These are phyloP conservation scores for Fusarium acutatum DNA, from an alignment of 2,329 filamentous ascomycete species.

Conservation along the genomic window DNA sequence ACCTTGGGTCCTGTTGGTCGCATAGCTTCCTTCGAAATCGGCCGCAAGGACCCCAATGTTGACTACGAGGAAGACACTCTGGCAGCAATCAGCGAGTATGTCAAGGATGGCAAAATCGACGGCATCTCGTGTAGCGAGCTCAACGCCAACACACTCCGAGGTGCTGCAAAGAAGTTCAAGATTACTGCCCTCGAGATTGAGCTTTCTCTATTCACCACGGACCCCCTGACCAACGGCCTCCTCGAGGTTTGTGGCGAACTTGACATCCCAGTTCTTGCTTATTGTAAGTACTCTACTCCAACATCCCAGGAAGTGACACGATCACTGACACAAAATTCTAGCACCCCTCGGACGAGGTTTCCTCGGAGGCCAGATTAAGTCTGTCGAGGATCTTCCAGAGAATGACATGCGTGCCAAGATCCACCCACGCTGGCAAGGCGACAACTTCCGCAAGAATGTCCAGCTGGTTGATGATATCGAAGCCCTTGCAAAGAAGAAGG, in stretches of 20 bases:
- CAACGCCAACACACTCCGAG: conserved; percentile 54
- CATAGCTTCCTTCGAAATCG: conserved; percentile 67
- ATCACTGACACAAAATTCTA: conserved; percentile 18
- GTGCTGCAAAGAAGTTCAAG: conserved; percentile 51
- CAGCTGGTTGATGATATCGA: conserved; percentile 66
- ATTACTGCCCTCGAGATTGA: conserved; percentile 60
- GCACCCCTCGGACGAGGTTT: conserved; percentile 58
- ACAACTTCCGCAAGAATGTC: conserved; percentile 70
- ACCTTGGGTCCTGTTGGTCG: conserved; percentile 51
- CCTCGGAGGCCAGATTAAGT: conserved; percentile 64
- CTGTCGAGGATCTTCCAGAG: conserved; percentile 62
- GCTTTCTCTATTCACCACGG: conserved; percentile 55
- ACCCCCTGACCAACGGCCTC: conserved; percentile 57
- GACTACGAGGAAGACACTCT: conserved; percentile 58
- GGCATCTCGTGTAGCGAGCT: conserved; percentile 58
- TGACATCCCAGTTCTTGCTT: conserved; percentile 72
- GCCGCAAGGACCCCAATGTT: conserved; percentile 60
- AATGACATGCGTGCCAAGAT: conserved; percentile 53
- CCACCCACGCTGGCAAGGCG: conserved; percentile 68
- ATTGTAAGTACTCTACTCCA: conserved; percentile 51
- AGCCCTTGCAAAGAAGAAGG: conserved; percentile 66
- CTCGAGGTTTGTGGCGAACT: conserved; percentile 65
- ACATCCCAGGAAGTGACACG: not conserved
- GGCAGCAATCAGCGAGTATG: conserved; percentile 54
- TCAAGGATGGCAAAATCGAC: conserved; percentile 58